Evolutionary conservation across 1,284 basidiomycete genomes (phyloP), one percentile per base, ranked within the genome.

Genomic region (Singerocomus inundabilis): DNA sequence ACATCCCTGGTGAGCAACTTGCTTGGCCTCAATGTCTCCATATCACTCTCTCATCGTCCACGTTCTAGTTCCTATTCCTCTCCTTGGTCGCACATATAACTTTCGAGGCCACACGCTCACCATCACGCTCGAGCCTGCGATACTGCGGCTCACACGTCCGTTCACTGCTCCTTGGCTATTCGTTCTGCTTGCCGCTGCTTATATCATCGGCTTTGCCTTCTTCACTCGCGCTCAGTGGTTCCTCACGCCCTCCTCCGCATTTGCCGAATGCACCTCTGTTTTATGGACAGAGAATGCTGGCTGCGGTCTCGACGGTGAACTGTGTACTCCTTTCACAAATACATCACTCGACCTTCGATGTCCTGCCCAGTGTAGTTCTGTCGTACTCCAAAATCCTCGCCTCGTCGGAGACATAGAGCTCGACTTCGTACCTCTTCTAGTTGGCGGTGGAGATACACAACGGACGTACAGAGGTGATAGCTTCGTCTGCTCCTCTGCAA

Each of bases 401-500:
- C 80, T 88, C 0, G 77, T 95, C n/a, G 91, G 92, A 26, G 66
- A 80, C 50, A 69, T 81, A 47, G 72, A 84, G 53, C 74, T 85
- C 33, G 80, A 80, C 34, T 89, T 83, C 57, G 76, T 81, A 18
- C 88, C 91, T 6, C 74, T 94, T 21, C 77, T 95, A 43, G 87
- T 95, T 1, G 93, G 93, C 9, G 92, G 92, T 13, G 89, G 88
- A 5, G 86, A 90, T 64, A 57, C 53, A 4, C 73, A 83, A 42
- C 60, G 66, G 26, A 91, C 89, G 4, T 94, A 93, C 61, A 77
- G 93, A 59, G 90, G 83, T 1, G 93, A 95, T 64, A 85, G 78
- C 44, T 95, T 93, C 65, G 79, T 94, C 31, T 95, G 93, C 64
- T 82, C 90, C 32, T 84, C 91, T 36, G 91, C 91, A n/a, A 77